These are phyloP conservation scores for Pulicaria dysenterica DNA, from an alignment of 129 eudicot genomes.

Conservation along the genomic window DNA sequence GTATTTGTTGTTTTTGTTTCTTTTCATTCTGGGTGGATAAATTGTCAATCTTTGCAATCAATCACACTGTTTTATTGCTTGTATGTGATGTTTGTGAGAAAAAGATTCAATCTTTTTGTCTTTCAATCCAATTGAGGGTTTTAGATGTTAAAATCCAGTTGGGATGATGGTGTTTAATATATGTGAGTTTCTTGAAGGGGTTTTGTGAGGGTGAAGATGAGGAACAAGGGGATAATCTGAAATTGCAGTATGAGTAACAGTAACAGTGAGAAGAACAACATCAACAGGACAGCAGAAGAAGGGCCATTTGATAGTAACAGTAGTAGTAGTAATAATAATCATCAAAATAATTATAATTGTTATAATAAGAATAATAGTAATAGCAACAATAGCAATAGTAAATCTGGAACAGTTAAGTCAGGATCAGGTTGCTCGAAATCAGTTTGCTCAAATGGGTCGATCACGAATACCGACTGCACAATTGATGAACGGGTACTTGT, in stretches of 20 bases:
- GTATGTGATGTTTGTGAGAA: conserved; percentile 24
- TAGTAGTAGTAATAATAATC: background rate
- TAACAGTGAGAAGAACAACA: conserved; percentile 51
- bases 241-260: conserved; percentile 68
- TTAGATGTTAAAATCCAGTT: background rate
- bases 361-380: conserved; percentile 2
- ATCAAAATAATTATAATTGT: background rate
- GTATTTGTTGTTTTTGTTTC: conserved; percentile 9
- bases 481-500: conserved; percentile 79
- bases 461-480: conserved; percentile 40
- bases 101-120: conserved; percentile 17
- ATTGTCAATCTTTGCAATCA: conserved; percentile 14
- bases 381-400: conserved; percentile 31
- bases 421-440: conserved; percentile 51
- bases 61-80: conserved; percentile 40
- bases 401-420: conserved; percentile 36
- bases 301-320: conserved; percentile 32
- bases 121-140: conserved; percentile 11
- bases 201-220: conserved; percentile 49
- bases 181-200: conserved; percentile 25
- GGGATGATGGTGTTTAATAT: conserved; percentile 20
- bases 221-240: conserved; percentile 61
- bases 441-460: conserved; percentile 56
- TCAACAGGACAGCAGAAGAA: conserved; percentile 41
- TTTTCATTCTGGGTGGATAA: conserved; percentile 27